Evolutionary conservation across 108 stramenopile genomes (phyloP), one percentile per base, ranked within the genome.

Genomic region (Skeletonema tropicum): DNA sequence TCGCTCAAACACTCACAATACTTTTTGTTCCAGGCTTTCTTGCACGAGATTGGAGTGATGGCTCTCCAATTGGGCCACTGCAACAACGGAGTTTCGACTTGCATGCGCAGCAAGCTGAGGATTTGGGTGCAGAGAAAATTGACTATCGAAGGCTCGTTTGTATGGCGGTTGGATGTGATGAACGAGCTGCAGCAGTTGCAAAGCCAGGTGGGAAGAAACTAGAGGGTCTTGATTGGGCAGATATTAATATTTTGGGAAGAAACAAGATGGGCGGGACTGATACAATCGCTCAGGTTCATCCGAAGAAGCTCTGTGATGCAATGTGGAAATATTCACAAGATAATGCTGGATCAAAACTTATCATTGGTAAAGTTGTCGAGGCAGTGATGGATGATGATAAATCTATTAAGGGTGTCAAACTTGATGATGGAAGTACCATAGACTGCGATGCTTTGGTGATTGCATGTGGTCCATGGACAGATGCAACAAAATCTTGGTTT

Each of bases 31-130:
- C n/a, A n/a, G n/a, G n/a, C n/a, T 94, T 94, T 64, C 83, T 94
- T n/a, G 93, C 93, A 11, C 17, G 73, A 38, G 76, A 84, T 71
- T 94, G 93, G 93, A 86, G 85, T 25, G 81, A 87, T 65, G 75
- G 79, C 23, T 81, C 86, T 7, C 73, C 80, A 0, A 63, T 87
- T 11, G 63, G 79, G 29, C 68, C 70, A 32, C 65, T 94, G 57
- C 88, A 89, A 58, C 79, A 82, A 17, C 38, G 57, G 21, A 81
- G 83, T 30, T 94, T 92, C 41, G 88, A 86, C 57, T 75, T 94
- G 52, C 91, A 92, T 80, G 78, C 83, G 29, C 78, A 87, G 36
- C 74, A 91, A 31, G 91, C 91, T 9, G 61, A 76, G 32, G 83
- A 87, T 59, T 78, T 92, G n/a, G 79, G 74, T 4, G 33, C 73